A percentile compares a stretch with the other conserved stretches of the same genome.
These are phyloP conservation scores for Corymbia maculata DNA, from an alignment of 345 rosid species.

Conservation along the genomic window DNA sequence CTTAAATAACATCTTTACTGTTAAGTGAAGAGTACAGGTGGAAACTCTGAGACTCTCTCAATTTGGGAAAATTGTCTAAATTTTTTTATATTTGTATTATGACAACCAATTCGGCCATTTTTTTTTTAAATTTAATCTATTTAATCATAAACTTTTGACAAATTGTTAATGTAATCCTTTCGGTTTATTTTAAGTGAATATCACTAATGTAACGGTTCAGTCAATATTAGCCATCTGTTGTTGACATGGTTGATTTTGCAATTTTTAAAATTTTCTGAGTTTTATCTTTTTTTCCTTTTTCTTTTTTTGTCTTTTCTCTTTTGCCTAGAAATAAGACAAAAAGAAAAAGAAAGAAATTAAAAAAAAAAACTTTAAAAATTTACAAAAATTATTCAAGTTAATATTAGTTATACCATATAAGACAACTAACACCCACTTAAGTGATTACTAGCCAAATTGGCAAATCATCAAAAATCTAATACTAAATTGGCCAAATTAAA, in stretches of 20 bases:
- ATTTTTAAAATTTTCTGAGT: background rate
- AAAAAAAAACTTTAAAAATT: background rate
- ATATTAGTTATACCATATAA: accelerated
- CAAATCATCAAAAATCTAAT: background rate
- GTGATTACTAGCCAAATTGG: background rate
- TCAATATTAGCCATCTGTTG: accelerated
- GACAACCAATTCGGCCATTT: background rate
- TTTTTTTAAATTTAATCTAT: background rate
- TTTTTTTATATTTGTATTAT: background rate
- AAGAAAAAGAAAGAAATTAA: too few relatives aligned
- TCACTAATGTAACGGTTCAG: background rate
- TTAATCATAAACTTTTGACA: background rate
- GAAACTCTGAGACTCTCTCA: background rate
- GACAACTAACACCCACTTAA: background rate
- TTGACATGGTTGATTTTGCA: accelerated
- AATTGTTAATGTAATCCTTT: background rate
- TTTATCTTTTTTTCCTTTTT: background rate
- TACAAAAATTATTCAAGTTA: background rate
- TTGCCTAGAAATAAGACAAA: too few relatives aligned
- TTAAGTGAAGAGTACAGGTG: background rate
- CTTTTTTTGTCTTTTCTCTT: background rate
- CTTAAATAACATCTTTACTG: background rate
- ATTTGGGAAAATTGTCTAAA: background rate
- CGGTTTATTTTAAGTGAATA: background rate
- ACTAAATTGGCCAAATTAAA: background rate